A percentile compares a stretch with the other conserved stretches of the same genome.
Evolutionary conservation across 148 eudicot genomes (phyloP).

Genomic region (Chenopodium formosanum): DNA sequence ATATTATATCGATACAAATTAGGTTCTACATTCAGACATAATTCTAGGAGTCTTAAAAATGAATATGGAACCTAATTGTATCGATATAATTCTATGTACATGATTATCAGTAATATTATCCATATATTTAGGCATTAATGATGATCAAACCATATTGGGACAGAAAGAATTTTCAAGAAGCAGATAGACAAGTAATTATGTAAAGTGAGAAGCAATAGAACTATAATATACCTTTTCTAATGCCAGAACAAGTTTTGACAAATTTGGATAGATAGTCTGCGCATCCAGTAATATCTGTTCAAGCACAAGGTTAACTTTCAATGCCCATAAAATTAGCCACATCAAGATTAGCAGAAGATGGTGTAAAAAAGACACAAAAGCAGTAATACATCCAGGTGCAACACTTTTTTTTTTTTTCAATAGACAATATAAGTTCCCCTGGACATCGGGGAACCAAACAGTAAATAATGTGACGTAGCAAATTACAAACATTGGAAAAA

Average conservation of each 20-base stretch:
- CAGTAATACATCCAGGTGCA: background rate
- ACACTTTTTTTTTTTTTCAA: background rate
- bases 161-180: background rate
- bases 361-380: background rate
- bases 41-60: too few species aligned
- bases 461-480: background rate
- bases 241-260: constrained; percentile 81
- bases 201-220: background rate
- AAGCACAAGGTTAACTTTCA: constrained; percentile 12
- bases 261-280: constrained; percentile 64
- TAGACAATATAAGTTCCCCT: background rate
- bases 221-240: constrained; percentile 64
- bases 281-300: constrained; percentile 67
- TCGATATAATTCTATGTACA: too few species aligned
- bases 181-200: background rate
- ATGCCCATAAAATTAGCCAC: background rate
- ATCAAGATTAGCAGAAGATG: constrained; percentile 5
- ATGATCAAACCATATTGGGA: background rate
- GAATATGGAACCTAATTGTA: too few species aligned
- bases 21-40: too few species aligned
- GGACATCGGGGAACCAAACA: background rate
- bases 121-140: too few species aligned
- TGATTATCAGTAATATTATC: too few species aligned
- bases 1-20: too few species aligned
- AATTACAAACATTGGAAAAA: background rate